phyloP scores from a whole-genome alignment of 306 rosid genomes.

The Lathyrus tuberosus region DNA sequence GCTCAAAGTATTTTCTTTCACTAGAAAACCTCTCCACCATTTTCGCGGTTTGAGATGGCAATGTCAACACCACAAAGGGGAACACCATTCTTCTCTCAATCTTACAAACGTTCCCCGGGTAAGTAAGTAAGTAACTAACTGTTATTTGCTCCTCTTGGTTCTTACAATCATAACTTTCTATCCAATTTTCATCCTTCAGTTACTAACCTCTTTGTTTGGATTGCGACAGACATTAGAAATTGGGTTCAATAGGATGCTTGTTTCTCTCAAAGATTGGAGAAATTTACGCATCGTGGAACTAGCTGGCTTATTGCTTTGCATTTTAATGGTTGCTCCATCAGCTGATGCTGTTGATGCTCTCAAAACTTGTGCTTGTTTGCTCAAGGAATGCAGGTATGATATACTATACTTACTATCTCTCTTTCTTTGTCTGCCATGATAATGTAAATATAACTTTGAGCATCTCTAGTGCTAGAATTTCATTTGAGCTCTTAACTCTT shows the following conservation, averaged over 20 bases:
- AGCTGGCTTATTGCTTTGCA: slow-evolving; percentile 56
- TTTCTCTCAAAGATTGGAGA: slow-evolving; percentile 54
- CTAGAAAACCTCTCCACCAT: slow-evolving; percentile 45
- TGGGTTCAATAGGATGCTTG: slow-evolving; percentile 38
- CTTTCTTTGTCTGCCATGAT: not conserved
- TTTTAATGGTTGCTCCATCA: slow-evolving; percentile 68
- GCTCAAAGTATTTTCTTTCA: slow-evolving; percentile 46
- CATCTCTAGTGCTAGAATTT: not conserved
- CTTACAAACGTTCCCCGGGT: no score
- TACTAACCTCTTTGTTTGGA: no score
- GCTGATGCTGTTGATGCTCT: slow-evolving; percentile 90
- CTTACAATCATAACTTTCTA: no score
- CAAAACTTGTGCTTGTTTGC: slow-evolving; percentile 91
- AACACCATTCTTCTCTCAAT: slow-evolving; percentile 35
- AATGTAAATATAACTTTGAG: not conserved
- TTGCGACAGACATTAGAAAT: slow-evolving; percentile 36
- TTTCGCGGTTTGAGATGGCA: slow-evolving; percentile 41
- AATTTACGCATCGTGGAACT: slow-evolving; percentile 49
- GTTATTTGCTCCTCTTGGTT: no score
- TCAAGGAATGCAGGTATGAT: slow-evolving; percentile 89
- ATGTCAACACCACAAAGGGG: slow-evolving; percentile 38
- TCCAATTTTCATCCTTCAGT: no score
- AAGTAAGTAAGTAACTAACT: no score
- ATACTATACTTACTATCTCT: not conserved
- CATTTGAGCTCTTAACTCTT: not conserved